Conservation (phyloP, 352 stramenopile genomes). For the Phytophthora syringae region DNA sequence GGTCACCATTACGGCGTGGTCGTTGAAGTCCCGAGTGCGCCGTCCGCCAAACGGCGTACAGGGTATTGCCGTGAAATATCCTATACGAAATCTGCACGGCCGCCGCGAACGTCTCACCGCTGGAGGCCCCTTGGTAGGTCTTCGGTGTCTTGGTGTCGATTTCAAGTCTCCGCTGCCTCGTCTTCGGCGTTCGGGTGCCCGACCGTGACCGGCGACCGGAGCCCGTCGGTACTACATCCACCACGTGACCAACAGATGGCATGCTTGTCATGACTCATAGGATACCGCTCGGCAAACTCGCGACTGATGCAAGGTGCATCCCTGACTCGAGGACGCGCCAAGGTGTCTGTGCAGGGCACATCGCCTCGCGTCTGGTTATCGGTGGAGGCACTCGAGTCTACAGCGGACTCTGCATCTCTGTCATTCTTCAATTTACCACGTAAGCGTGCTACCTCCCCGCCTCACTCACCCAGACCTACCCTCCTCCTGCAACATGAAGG, state of each 20-base stretch:
- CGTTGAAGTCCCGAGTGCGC: no score
- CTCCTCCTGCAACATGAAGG: conserved; percentile 27
- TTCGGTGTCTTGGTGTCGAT: conserved; percentile 3
- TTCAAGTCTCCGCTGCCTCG: conserved; percentile 6
- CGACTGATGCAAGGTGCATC: conserved; percentile 24
- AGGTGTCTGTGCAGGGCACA: conserved; percentile 27
- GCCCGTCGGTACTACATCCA: conserved; percentile 12
- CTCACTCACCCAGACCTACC: background rate
- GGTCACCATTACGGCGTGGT: no score
- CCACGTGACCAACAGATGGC: conserved; percentile 4
- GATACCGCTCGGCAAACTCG: conserved; percentile 5
- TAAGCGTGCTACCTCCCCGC: conserved; percentile 19
- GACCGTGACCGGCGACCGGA: conserved; percentile 1
- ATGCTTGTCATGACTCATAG: conserved; percentile 3
- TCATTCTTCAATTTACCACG: conserved; percentile 36
- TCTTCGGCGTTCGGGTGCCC: conserved; percentile 13
- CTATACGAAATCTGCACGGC: no score
- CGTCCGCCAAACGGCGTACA: no score
- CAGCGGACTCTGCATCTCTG: no score
- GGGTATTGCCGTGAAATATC: background rate
- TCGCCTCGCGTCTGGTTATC: conserved; percentile 4
- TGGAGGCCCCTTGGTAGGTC: background rate
- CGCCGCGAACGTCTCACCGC: no score
- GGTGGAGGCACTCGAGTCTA: background rate
- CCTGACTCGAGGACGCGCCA: conserved; percentile 16